phyloP scores from a whole-genome alignment of 2,329 filamentous ascomycete genomes.

The Cladosporium austrohemisphaericum region DNA sequence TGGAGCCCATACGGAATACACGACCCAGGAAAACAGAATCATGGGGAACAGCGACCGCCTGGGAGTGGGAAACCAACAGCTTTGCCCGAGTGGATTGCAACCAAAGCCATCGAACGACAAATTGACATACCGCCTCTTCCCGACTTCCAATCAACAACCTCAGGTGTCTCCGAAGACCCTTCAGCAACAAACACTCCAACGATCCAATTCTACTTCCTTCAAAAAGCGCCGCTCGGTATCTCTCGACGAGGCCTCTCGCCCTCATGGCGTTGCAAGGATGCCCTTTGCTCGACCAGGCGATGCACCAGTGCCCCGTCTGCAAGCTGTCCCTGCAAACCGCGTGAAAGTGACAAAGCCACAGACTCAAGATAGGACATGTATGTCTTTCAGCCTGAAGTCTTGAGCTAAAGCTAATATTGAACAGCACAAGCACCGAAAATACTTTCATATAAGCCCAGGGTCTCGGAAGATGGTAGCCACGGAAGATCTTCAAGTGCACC shows the following conservation, averaged over 20 bases:
- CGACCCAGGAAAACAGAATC: background rate
- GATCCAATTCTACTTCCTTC: background rate
- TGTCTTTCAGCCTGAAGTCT: background rate
- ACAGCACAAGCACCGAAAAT: background rate
- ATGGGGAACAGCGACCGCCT: constrained; percentile 1
- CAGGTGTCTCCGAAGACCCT: constrained; percentile 7
- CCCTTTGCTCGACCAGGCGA: background rate
- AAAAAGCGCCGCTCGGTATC: constrained; percentile 9
- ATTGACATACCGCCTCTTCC: constrained; percentile 6
- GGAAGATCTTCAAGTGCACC: constrained; percentile 11
- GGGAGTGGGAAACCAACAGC: background rate
- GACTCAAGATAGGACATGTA: background rate
- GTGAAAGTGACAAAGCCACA: background rate
- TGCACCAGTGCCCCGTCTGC: constrained; percentile 9
- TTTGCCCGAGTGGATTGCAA: no score
- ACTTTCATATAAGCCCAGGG: constrained; percentile 1
- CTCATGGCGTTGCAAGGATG: background rate
- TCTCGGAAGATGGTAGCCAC: constrained; percentile 9
- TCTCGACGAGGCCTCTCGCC: constrained; percentile 1
- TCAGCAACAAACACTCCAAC: constrained; percentile 2
- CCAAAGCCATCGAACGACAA: constrained; percentile 3
- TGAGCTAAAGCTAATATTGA: background rate
- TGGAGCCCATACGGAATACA: background rate
- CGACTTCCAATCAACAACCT: constrained; percentile 2
- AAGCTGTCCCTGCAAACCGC: constrained; percentile 1